phyloP scores from a whole-genome alignment of 176 grass and related monocot species.

The Bolboschoenus planiculmis region DNA sequence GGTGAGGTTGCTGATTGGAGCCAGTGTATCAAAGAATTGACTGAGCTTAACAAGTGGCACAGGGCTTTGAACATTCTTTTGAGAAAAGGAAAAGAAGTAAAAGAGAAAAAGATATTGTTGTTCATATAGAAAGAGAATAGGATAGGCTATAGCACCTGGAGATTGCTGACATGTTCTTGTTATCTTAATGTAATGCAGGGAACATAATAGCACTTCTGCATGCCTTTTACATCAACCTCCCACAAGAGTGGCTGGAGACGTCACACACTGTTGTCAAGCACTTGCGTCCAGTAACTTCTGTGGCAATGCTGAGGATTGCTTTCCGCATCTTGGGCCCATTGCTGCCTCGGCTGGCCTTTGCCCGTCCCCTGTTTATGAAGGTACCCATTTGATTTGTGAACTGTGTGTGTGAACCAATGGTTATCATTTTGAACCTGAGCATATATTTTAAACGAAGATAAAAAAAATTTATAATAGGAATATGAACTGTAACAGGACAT shows the following conservation, averaged over 20 bases:
- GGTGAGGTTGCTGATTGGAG: not conserved
- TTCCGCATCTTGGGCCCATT: constrained; percentile 96
- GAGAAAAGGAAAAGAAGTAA: not conserved
- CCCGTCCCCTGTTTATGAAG: constrained; percentile 93
- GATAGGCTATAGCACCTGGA: not conserved
- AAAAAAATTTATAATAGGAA: not conserved
- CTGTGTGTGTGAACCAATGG: not conserved
- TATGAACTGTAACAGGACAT: not conserved
- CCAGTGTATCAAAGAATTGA: not conserved
- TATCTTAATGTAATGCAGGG: constrained; percentile 43
- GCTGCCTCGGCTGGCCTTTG: constrained; percentile 89
- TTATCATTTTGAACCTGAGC: not conserved
- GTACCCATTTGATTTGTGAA: constrained; percentile 28
- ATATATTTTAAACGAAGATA: not conserved
- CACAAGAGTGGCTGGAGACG: constrained; percentile 96
- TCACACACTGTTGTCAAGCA: constrained; percentile 93
- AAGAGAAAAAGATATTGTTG: not conserved
- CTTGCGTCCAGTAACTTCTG: constrained; percentile 87
- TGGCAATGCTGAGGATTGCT: constrained; percentile 93
- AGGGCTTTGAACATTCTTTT: not conserved
- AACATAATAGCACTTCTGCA: constrained; percentile 89
- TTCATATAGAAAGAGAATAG: not conserved
- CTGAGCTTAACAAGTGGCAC: not conserved
- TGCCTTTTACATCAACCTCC: constrained; percentile 93
- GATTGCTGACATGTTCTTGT: not conserved